These are phyloP conservation scores for Lasiosphaeria ovina DNA, from an alignment of 495 filamentous ascomycete genomes.

Conservation along the genomic window DNA sequence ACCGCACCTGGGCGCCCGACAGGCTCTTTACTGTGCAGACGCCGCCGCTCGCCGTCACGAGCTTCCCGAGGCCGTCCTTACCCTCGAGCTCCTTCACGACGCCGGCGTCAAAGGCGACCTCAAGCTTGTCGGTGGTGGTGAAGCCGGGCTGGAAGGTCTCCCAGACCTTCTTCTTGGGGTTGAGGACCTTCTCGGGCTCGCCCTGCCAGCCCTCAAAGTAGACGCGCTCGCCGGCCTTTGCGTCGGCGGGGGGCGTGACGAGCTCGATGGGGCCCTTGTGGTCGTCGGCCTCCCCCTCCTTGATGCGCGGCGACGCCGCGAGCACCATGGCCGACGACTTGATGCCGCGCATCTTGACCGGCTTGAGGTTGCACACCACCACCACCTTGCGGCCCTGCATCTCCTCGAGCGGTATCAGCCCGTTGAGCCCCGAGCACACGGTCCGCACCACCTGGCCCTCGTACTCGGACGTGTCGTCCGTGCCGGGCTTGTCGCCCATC, in stretches of 20 bases:
- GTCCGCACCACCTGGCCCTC: conserved; percentile 88
- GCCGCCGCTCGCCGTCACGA: conserved; percentile 68
- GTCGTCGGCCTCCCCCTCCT: conserved; percentile 75
- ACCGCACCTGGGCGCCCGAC: conserved; percentile 69
- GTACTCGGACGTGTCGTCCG: conserved; percentile 80
- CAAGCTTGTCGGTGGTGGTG: conserved; percentile 72
- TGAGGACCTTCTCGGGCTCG: conserved; percentile 86
- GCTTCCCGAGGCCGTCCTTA: conserved; percentile 64
- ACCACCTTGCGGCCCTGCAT: conserved; percentile 97
- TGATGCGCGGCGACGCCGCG: conserved; percentile 78
- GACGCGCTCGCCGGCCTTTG: conserved; percentile 78
- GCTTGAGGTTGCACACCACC: conserved; percentile 95
- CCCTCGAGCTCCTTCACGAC: conserved; percentile 48
- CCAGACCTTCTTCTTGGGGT: conserved; percentile 99
- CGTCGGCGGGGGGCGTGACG: conserved; percentile 77
- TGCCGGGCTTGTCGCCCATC: conserved; percentile 82
- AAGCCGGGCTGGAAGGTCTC: conserved; percentile 94
- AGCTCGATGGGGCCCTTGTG: conserved; percentile 92
- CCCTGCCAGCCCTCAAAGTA: conserved; percentile 92
- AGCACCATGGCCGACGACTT: conserved; percentile 96
- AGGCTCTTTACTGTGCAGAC: conserved; percentile 72
- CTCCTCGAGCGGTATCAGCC: conserved; percentile 84
- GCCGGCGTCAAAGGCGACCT: conserved; percentile 63
- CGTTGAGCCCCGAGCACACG: conserved; percentile 94
- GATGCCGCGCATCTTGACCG: conserved; percentile 97